Conservation (phyloP, 164 flowering plant genomes). For the Echeveria elegans region DNA sequence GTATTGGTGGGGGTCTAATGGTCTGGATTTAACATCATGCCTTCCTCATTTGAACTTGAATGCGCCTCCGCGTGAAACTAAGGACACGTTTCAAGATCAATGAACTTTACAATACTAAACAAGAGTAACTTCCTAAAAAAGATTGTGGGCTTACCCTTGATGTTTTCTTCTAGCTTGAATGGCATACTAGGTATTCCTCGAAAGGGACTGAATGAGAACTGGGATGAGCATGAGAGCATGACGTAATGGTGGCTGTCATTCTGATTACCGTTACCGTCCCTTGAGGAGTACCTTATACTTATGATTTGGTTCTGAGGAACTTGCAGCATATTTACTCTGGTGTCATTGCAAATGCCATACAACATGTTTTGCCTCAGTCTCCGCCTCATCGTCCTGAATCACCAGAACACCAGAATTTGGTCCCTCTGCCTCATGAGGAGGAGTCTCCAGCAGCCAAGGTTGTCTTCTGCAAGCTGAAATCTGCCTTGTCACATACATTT, state of each 20-base stretch:
- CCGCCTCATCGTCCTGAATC: too few relatives aligned
- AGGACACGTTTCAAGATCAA: neutral
- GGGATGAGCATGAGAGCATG: too few relatives aligned
- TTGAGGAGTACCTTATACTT: too few relatives aligned
- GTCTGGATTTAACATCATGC: slow-evolving; percentile 28
- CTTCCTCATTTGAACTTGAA: slow-evolving; percentile 38
- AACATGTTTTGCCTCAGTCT: too few relatives aligned
- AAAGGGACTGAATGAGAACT: too few relatives aligned
- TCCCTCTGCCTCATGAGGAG: slow-evolving; percentile 48
- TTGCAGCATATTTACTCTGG: too few relatives aligned
- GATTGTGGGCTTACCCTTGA: slow-evolving; percentile 34
- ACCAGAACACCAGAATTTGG: slow-evolving; percentile 37
- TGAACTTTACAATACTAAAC: too few relatives aligned
- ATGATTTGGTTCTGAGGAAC: too few relatives aligned
- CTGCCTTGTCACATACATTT: slow-evolving; percentile 59
- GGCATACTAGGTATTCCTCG: too few relatives aligned
- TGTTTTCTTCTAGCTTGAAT: neutral
- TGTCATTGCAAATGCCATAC: too few relatives aligned
- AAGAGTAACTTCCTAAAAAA: too few relatives aligned
- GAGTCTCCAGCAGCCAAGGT: slow-evolving; percentile 18
- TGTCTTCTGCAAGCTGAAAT: slow-evolving; percentile 26
- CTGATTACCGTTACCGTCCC: too few relatives aligned
- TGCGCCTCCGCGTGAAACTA: slow-evolving; percentile 31
- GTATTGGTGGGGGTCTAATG: slow-evolving; percentile 27
- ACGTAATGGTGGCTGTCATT: neutral